Conservation (phyloP, 352 stramenopile genomes). For the Elongisporangium anandrum region DNA sequence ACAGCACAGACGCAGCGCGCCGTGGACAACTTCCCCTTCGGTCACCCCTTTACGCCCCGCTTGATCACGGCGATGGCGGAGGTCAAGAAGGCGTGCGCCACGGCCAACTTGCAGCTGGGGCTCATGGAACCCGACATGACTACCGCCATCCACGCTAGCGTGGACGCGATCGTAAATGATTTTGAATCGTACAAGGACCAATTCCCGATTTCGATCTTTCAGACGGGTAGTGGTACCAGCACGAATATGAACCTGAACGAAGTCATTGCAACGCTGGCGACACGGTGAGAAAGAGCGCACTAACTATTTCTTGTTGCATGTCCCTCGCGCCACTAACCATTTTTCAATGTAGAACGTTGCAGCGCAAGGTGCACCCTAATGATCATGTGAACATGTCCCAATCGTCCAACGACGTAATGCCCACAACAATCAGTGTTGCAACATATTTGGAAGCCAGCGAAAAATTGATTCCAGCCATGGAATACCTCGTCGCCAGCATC, state of each 20-base stretch:
- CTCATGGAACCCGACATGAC: conserved; percentile 30
- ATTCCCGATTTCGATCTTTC: conserved; percentile 64
- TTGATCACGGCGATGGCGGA: conserved; percentile 38
- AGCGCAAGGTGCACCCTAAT: conserved; percentile 79
- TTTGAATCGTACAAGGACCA: conserved; percentile 29
- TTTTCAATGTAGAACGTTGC: conserved; percentile 47
- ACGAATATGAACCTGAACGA: conserved; percentile 99
- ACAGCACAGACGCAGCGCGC: conserved; percentile 49
- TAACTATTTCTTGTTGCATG: neutral
- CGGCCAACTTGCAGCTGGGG: conserved; percentile 34
- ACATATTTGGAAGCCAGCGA: conserved; percentile 44
- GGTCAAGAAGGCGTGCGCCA: conserved; percentile 44
- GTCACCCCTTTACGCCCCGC: conserved; percentile 34
- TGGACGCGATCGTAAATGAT: conserved; percentile 25
- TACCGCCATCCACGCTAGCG: conserved; percentile 26
- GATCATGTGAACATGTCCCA: conserved; percentile 74
- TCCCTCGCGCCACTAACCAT: neutral
- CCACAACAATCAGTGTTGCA: conserved; percentile 47
- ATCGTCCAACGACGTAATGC: conserved; percentile 66
- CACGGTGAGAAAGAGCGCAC: conserved; percentile 2
- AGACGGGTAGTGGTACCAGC: conserved; percentile 95
- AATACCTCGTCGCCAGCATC: conserved; percentile 31
- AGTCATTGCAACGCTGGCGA: conserved; percentile 90
- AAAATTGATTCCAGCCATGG: conserved; percentile 59
- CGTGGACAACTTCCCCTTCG: conserved; percentile 48